Conservation (phyloP, 306 rosid genomes). For the Trifolium fragiferum region DNA sequence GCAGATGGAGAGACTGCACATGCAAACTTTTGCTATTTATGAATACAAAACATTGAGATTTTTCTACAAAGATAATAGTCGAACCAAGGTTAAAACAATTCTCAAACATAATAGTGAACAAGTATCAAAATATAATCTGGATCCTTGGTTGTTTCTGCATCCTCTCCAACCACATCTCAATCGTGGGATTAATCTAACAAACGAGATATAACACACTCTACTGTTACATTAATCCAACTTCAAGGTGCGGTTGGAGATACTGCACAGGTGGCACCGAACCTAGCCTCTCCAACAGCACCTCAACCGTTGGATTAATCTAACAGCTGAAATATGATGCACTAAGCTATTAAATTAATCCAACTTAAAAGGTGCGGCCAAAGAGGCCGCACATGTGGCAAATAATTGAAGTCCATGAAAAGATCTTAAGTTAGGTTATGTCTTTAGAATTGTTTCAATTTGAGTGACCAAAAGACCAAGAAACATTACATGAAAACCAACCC, state of each 20-base stretch:
- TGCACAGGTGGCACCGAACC: neutral
- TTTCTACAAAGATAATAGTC: too few species aligned
- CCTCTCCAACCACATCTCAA: neutral
- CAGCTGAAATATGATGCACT: neutral
- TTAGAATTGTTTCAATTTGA: conserved; percentile 29
- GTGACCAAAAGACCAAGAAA: conserved; percentile 37
- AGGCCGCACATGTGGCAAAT: neutral
- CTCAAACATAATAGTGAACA: too few species aligned
- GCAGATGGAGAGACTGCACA: neutral
- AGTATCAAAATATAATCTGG: neutral
- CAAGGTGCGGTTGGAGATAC: neutral
- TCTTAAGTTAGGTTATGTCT: neutral
- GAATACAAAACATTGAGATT: too few species aligned
- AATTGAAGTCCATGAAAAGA: neutral
- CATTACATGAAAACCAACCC: conserved; percentile 30
- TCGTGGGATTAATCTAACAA: neutral
- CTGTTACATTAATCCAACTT: neutral
- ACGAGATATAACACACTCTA: neutral
- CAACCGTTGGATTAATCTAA: neutral
- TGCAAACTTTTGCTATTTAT: too few species aligned
- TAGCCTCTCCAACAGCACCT: neutral
- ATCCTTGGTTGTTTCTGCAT: neutral
- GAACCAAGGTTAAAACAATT: too few species aligned
- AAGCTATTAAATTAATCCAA: neutral
- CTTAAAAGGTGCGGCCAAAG: neutral